These are phyloP conservation scores for Metschnikowia baotianmanensis DNA, from an alignment of 805 yeast species.

Conservation along the genomic window DNA sequence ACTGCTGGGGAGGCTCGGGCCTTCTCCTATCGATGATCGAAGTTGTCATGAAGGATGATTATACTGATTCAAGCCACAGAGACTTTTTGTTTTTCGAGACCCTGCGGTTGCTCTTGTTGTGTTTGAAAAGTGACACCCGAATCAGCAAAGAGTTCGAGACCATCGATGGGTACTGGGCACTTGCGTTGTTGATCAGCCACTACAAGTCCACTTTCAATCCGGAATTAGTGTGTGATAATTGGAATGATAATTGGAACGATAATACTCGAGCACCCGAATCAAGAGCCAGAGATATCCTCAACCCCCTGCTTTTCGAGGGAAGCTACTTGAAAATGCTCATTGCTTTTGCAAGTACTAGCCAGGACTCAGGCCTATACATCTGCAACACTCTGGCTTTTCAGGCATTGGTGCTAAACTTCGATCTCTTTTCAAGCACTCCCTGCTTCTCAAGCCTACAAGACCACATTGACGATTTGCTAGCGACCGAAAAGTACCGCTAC, in stretches of 20 bases:
- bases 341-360: not conserved
- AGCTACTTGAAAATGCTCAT: constrained; percentile 5
- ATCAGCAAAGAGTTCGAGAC: constrained; percentile 56
- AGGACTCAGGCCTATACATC: constrained; percentile 29
- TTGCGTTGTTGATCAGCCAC: constrained; percentile 51
- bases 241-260: not conserved
- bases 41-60: constrained; percentile 31
- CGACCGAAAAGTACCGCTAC: constrained; percentile 47
- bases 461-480: constrained; percentile 56
- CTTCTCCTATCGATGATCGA: constrained; percentile 48
- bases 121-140: constrained; percentile 49
- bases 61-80: constrained; percentile 14
- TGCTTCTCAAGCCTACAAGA: constrained; percentile 53
- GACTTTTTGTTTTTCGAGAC: constrained; percentile 30
- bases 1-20: constrained; percentile 53
- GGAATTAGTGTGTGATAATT: constrained; percentile 1
- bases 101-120: constrained; percentile 40
- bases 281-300: not conserved
- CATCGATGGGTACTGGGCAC: constrained; percentile 57
- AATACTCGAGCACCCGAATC: not conserved
- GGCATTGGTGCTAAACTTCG: constrained; percentile 49
- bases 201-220: constrained; percentile 34
- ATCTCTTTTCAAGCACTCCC: constrained; percentile 57
- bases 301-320: not conserved
- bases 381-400: constrained; percentile 56